phyloP scores from a whole-genome alignment of 345 rosid genomes.

The Tarenaya hassleriana region DNA sequence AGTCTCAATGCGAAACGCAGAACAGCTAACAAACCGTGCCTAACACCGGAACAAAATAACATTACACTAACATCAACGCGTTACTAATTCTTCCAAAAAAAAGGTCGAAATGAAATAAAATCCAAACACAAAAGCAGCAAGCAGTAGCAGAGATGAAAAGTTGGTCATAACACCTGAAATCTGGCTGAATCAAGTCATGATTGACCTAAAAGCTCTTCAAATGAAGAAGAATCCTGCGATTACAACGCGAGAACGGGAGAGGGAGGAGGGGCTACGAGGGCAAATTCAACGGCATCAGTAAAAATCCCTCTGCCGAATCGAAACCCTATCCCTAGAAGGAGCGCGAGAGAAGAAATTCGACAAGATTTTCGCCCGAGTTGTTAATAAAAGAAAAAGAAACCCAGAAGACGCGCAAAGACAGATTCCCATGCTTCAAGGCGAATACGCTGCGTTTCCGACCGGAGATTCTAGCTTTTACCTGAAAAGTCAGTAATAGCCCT shows the following conservation, averaged over 20 bases:
- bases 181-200: constrained; percentile 37
- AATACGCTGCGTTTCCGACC: constrained; percentile 30
- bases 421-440: constrained; percentile 21
- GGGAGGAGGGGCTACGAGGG: constrained; percentile 11
- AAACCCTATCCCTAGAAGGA: constrained; percentile 51
- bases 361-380: constrained; percentile 12
- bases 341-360: constrained; percentile 9
- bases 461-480: constrained; percentile 14
- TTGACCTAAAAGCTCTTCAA: constrained; percentile 30
- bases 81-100: constrained; percentile 1
- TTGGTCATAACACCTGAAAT: constrained; percentile 27
- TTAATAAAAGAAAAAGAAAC: constrained; percentile 12
- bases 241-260: constrained; percentile 12
- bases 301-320: constrained; percentile 18
- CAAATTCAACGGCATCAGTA: constrained; percentile 8
- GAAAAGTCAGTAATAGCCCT: constrained; percentile 15
- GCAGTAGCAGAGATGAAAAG: constrained; percentile 6
- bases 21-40: neutral
- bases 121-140: neutral
- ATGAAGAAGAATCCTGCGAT: constrained; percentile 7
- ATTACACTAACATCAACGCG: neutral
- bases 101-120: too few relatives aligned
- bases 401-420: constrained; percentile 20
- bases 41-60: neutral
- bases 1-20: too few relatives aligned